phyloP scores from a whole-genome alignment of 116 monocot genomes.

The Phalaenopsis hybrid region DNA sequence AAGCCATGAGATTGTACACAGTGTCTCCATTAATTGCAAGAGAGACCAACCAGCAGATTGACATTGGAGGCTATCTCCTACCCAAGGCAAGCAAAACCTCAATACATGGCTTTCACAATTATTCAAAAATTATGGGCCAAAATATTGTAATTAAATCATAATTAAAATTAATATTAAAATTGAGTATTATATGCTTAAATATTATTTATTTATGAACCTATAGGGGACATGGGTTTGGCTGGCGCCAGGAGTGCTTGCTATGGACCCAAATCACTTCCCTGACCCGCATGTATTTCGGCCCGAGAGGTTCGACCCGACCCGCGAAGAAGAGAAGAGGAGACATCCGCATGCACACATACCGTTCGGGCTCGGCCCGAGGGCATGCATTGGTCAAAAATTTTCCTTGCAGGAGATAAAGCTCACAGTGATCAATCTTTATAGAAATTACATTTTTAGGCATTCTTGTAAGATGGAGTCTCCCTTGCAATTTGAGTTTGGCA shows the following conservation, averaged over 20 bases:
- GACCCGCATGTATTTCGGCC: constrained; percentile 35
- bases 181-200: background rate
- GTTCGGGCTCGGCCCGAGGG: constrained; percentile 58
- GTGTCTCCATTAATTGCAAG: constrained; percentile 39
- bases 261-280: constrained; percentile 36
- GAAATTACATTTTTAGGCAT: constrained; percentile 42
- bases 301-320: constrained; percentile 32
- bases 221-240: constrained; percentile 53
- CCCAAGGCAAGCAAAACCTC: constrained; percentile 25
- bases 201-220: background rate
- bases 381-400: constrained; percentile 71
- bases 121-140: no score
- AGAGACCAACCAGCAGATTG: constrained; percentile 23
- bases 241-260: constrained; percentile 35
- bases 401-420: constrained; percentile 72
- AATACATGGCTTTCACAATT: no score
- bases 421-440: constrained; percentile 53
- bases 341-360: constrained; percentile 50
- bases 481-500: constrained; percentile 49
- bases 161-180: no score
- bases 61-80: constrained; percentile 36
- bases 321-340: constrained; percentile 30
- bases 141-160: no score
- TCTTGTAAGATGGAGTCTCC: constrained; percentile 61
- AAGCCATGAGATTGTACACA: constrained; percentile 34